phyloP scores from a whole-genome alignment of 2,329 filamentous ascomycete genomes.

The Epichloe typhina region DNA sequence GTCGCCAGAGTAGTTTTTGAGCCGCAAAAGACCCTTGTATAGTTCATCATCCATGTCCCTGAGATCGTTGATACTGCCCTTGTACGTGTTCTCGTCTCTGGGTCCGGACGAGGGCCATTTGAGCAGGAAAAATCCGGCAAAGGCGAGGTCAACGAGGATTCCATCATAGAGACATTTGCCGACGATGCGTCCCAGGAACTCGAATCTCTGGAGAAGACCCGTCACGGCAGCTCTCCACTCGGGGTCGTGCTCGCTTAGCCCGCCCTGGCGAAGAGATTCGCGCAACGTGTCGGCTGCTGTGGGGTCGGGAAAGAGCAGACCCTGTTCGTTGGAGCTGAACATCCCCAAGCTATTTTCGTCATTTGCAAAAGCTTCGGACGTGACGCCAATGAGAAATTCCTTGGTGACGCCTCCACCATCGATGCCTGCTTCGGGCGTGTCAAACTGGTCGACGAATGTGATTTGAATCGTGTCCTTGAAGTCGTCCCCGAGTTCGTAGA shows the following conservation, averaged over 20 bases:
- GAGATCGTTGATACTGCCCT: slow-evolving; percentile 88
- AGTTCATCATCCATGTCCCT: slow-evolving; percentile 82
- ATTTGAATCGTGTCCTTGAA: slow-evolving; percentile 95
- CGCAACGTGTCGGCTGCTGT: slow-evolving; percentile 56
- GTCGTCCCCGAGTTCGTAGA: slow-evolving; percentile 67
- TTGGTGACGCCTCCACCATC: slow-evolving; percentile 96
- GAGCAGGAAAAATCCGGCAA: slow-evolving; percentile 89
- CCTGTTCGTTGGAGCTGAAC: slow-evolving; percentile 76
- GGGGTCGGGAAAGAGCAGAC: slow-evolving; percentile 81
- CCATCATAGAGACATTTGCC: slow-evolving; percentile 97
- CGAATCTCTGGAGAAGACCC: slow-evolving; percentile 60
- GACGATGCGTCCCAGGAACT: slow-evolving; percentile 84
- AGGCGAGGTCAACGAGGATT: slow-evolving; percentile 83
- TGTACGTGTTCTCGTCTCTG: slow-evolving; percentile 57
- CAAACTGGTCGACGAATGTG: slow-evolving; percentile 87
- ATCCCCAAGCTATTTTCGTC: slow-evolving; percentile 35
- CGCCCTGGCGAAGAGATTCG: slow-evolving; percentile 39
- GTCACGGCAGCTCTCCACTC: slow-evolving; percentile 45
- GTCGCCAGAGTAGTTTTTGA: slow-evolving; percentile 78
- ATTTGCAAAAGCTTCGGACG: slow-evolving; percentile 64
- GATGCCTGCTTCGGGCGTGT: slow-evolving; percentile 77
- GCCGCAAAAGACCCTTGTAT: slow-evolving; percentile 68
- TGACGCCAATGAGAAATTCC: slow-evolving; percentile 85
- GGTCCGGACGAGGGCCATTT: slow-evolving; percentile 76
- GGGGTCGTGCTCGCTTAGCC: slow-evolving; percentile 36